Base-by-base conservation (phyloP, 2,329 filamentous ascomycete genomes). In the Colletotrichum siamense region DNA sequence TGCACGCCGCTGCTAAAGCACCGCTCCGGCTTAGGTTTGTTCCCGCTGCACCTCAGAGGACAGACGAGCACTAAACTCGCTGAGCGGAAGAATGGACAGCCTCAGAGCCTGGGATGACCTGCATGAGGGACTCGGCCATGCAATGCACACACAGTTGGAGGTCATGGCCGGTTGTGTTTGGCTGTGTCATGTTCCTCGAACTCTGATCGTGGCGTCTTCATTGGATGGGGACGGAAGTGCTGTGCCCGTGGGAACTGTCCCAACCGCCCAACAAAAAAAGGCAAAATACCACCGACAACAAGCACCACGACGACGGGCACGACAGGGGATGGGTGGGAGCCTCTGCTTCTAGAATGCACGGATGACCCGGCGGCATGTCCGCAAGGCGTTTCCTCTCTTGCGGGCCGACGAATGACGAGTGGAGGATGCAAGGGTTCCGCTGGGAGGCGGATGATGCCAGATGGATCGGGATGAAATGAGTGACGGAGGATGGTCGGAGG, bases 161-260 rank as follows among this genome's bases (percentile, higher is more conserved):
- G 55, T 49, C 55, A 75, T 73, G 73, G 67, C 69, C 63, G 52
- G 44, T 67, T 26, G 32, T 49, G 73, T 75, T 62, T 75, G 69
- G 73, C 63, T 64, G 70, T 76, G 73, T 67, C 73, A 30, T 73
- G 73, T 63, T 62, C 71, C n/a, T 52, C 34, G 70, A 76, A 76
- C 70, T 76, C 22, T 69, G 70, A 76, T 64, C 39, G 55, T 55
- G 73, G 30, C 73, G 57, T 62, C 44, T 22, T 34, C 63, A 71
- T 72, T 72, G 68, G 68, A 63, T 59, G 39, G 5, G 24, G 26
- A 39, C 55, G 32, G 24, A 62, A 32, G 55, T 49, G 32, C 69
- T 49, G 36, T 49, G 32, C 55, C 59, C 69, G 57, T 34, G 63
- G 69, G 69, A 75, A 72, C 44, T 66, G n/a, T 73, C 55, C 69